Conservation (phyloP, 2,329 filamentous ascomycete species). For the Hymenoscyphus salicellus region DNA sequence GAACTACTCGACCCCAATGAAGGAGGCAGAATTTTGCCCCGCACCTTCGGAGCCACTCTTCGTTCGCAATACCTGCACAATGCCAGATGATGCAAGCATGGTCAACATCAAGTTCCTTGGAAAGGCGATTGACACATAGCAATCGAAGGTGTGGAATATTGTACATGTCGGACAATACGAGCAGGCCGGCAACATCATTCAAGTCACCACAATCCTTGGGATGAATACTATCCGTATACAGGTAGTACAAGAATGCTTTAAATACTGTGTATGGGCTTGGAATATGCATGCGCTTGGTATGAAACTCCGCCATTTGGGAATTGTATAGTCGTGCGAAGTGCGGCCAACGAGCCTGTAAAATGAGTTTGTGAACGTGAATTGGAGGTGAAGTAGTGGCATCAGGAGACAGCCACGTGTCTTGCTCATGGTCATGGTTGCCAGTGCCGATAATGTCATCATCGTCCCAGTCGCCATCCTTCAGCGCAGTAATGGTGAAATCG, state of each 20-base stretch:
- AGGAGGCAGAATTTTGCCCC: conserved; percentile 86
- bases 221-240: conserved; percentile 92
- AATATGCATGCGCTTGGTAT: conserved; percentile 96
- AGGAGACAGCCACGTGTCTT: conserved; percentile 54
- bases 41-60: conserved; percentile 89
- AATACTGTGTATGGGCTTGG: conserved; percentile 94
- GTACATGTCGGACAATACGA: conserved; percentile 98
- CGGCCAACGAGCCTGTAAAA: conserved; percentile 91
- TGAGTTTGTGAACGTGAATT: conserved; percentile 93
- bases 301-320: conserved; percentile 95
- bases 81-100: conserved; percentile 97
- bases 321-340: conserved; percentile 91
- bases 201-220: conserved; percentile 59
- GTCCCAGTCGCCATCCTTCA: conserved; percentile 69
- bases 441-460: conserved; percentile 58
- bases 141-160: conserved; percentile 91
- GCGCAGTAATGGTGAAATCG: conserved; percentile 87
- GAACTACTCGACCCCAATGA: conserved; percentile 91
- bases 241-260: conserved; percentile 89
- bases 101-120: conserved; percentile 87
- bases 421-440: conserved; percentile 43
- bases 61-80: conserved; percentile 81
- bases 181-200: conserved; percentile 83
- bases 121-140: conserved; percentile 84
- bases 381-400: conserved; percentile 70